Percentiles rank a stretch among this genome's conserved stretches.
Conservation (phyloP, 2,329 filamentous ascomycete genomes). For the Pseudocercospora musae region DNA sequence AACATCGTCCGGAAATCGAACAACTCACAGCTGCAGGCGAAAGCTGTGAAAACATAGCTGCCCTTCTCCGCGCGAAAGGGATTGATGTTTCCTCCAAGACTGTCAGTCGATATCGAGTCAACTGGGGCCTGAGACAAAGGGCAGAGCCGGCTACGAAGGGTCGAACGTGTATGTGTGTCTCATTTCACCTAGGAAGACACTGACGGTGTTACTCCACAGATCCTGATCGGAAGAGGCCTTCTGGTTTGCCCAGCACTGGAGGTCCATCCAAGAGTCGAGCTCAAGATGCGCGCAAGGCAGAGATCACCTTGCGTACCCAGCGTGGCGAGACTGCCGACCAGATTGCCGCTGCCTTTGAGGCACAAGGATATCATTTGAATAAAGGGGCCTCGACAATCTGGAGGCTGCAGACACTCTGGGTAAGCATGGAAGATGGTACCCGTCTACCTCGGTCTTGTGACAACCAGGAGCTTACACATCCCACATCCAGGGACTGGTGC, state of each 20-base stretch:
- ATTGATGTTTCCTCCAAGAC: slow-evolving; percentile 24
- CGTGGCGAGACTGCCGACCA: slow-evolving; percentile 27
- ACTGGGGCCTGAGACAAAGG: slow-evolving; percentile 27
- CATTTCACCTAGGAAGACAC: neutral
- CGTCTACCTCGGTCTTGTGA: neutral
- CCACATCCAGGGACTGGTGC: slow-evolving; percentile 18
- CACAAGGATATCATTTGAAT: slow-evolving; percentile 22
- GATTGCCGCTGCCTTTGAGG: slow-evolving; percentile 24
- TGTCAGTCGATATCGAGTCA: slow-evolving; percentile 23
- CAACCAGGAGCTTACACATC: neutral
- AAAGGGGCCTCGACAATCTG: slow-evolving; percentile 24
- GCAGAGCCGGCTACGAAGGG: slow-evolving; percentile 18
- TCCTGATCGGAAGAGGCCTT: neutral
- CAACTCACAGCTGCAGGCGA: slow-evolving; percentile 23
- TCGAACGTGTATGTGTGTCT: slow-evolving; percentile 7
- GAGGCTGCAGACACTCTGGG: slow-evolving; percentile 27
- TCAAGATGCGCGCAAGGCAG: slow-evolving; percentile 20
- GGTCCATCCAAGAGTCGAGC: slow-evolving; percentile 9
- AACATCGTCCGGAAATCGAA: slow-evolving; percentile 22
- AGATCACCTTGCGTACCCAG: slow-evolving; percentile 23
- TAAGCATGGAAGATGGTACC: neutral
- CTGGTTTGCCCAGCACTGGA: neutral
- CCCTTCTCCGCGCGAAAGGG: slow-evolving; percentile 19
- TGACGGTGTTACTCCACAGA: neutral
- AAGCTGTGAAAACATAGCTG: slow-evolving; percentile 26